Conservation (phyloP, 2,329 filamentous ascomycete species). For the Alternaria arborescens region DNA sequence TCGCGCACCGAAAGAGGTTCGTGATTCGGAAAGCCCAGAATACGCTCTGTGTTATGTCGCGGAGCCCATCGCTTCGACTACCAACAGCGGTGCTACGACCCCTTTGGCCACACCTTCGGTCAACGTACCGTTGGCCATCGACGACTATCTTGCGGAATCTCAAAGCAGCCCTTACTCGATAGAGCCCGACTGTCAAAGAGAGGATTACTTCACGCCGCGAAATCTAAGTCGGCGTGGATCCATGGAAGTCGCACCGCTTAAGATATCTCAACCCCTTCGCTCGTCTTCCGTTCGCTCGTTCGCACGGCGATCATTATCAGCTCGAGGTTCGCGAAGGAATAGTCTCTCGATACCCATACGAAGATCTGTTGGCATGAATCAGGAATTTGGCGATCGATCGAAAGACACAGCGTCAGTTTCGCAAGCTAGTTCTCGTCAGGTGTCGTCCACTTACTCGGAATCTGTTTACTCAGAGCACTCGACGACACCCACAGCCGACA, state of each 20-base stretch:
- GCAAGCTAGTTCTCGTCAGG: conserved; percentile 1
- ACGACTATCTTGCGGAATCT: conserved; percentile 24
- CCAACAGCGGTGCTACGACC: conserved; percentile 22
- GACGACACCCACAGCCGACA: conserved; percentile 24
- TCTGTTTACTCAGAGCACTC: conserved; percentile 20
- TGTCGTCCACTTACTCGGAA: neutral
- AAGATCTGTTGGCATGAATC: conserved; percentile 50
- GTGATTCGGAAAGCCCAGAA: conserved; percentile 62
- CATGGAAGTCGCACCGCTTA: conserved; percentile 43
- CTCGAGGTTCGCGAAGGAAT: conserved; percentile 39
- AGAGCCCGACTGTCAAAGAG: conserved; percentile 57
- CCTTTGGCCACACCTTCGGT: conserved; percentile 19
- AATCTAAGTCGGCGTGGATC: conserved; percentile 37
- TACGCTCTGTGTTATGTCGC: conserved; percentile 67
- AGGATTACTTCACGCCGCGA: conserved; percentile 48
- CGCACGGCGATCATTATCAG: conserved; percentile 39
- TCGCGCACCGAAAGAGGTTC: conserved; percentile 68
- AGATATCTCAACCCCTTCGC: conserved; percentile 36
- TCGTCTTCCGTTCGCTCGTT: conserved; percentile 50
- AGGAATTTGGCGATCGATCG: conserved; percentile 51
- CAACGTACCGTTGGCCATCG: conserved; percentile 25
- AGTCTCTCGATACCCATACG: conserved; percentile 35
- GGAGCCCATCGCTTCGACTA: conserved; percentile 52
- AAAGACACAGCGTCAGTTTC: conserved; percentile 30
- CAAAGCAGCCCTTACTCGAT: conserved; percentile 37